phyloP scores from a whole-genome alignment of 306 rosid species.

The Begonia loranthoides region DNA sequence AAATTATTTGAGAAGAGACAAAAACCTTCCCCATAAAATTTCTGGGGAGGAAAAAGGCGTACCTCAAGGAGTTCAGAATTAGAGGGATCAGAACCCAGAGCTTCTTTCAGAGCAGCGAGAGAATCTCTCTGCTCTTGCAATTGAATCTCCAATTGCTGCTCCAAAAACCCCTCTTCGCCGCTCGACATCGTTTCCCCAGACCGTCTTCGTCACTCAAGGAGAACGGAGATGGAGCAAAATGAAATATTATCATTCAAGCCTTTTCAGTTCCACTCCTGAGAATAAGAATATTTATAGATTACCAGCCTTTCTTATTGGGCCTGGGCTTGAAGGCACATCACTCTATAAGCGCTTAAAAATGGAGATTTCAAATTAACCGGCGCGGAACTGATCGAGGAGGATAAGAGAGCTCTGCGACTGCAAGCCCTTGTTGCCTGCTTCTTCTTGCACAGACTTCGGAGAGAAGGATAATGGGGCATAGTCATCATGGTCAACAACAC shows the following conservation, averaged over 20 bases:
- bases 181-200: constrained; percentile 30
- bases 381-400: background rate
- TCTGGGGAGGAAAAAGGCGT: background rate
- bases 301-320: no score
- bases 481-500: constrained; percentile 23
- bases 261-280: no score
- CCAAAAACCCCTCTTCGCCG: constrained; percentile 89
- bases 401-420: background rate
- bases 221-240: no score
- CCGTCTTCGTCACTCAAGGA: no score
- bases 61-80: constrained; percentile 68
- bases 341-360: no score
- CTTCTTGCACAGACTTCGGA: background rate
- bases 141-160: constrained; percentile 69
- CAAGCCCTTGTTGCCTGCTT: background rate
- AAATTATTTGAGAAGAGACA: no score
- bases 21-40: background rate
- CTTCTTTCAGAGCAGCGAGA: constrained; percentile 47
- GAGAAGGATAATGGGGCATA: constrained; percentile 29
- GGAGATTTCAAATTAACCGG: background rate
- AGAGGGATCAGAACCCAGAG: constrained; percentile 52
- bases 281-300: no score
- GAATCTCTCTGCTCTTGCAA: constrained; percentile 78
- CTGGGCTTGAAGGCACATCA: no score
- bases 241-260: no score